Base-by-base conservation (phyloP, 441 rosid genomes). In the Brassica balearica region DNA sequence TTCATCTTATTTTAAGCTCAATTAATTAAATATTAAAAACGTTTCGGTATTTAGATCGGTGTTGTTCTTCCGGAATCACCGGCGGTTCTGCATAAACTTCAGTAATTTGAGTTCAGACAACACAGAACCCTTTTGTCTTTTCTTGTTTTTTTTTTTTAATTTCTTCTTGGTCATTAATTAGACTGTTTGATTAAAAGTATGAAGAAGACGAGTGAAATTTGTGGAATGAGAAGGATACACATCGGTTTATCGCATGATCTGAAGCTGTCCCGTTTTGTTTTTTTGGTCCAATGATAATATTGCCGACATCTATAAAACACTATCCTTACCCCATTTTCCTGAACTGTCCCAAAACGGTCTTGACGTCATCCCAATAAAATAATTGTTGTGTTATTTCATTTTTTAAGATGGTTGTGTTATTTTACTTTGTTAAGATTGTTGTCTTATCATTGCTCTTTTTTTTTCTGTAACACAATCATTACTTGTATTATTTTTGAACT, bases 191-290 rank as follows among this genome's bases (percentile, higher is more conserved):
- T 36, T 36, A 36, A 29, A 29, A 29, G 5, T 29, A 29, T 0
- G 34, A 29, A 29, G 15, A 5, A 38, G 38, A 56, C 3, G 59
- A 55, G 34, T 58, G 19, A 70, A 75, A 46, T 61, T 56, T 70
- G 83, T 80, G 83, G 82, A 10, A 65, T 5, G 59, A 74, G 65
- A 70, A 70, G 46, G 65, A 80, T 70, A 64, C 83, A 80, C 83
- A 80, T 80, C 4, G 65, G 72, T 62, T 79, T 14, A 68, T 59
- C 64, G 82, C 82, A 80, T 70, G 83, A 80, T 75, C 82, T 59
- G 67, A 79, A 63, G 70, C 74, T 79, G 78, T 79, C 78, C 32
- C 34, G 34, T 29, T 5, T 29, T 29, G 34, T 29, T 25, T 7
- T 34, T 43, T 63, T 70, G 82, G 82, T 75, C 82, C 82, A 80